phyloP scores from a whole-genome alignment of 495 filamentous ascomycete genomes.

The Umbilicaria muhlenbergii region DNA sequence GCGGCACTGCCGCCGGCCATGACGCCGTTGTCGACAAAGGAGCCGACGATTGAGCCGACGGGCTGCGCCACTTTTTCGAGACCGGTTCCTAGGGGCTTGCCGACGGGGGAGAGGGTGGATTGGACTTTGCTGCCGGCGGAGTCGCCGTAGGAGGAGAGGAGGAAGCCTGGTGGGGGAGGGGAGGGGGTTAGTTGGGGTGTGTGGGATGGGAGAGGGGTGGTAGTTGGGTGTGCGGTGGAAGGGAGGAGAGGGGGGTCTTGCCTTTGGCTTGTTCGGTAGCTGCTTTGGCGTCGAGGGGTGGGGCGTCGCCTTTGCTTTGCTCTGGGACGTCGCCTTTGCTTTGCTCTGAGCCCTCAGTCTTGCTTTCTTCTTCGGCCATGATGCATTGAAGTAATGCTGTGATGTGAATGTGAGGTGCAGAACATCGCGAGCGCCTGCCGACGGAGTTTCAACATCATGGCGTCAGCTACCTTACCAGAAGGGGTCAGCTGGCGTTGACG shows the following conservation, averaged over 20 bases:
- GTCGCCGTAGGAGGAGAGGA: conserved; percentile 8
- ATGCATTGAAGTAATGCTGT: no score
- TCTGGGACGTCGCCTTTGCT: background rate
- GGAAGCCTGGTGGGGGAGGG: background rate
- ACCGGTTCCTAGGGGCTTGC: conserved; percentile 14
- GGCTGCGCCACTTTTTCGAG: conserved; percentile 8
- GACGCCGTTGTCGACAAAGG: conserved; percentile 11
- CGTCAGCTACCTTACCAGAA: no score
- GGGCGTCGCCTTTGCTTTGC: background rate
- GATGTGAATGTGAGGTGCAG: no score
- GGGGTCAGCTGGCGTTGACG: no score
- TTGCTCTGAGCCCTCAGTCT: background rate
- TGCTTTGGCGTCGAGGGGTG: background rate
- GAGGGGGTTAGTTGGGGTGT: background rate
- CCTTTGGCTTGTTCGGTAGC: background rate
- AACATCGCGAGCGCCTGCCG: no score
- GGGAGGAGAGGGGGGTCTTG: background rate
- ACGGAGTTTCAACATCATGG: no score
- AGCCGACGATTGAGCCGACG: conserved; percentile 12
- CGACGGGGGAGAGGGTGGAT: conserved; percentile 11
- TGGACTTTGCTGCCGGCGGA: conserved; percentile 8
- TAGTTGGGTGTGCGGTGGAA: background rate
- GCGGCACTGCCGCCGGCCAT: conserved; percentile 7
- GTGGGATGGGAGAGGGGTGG: background rate
- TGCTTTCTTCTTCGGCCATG: conserved; percentile 1